These are phyloP conservation scores for Mycena haematopus DNA, from an alignment of 768 basidiomycete species.

Conservation along the genomic window DNA sequence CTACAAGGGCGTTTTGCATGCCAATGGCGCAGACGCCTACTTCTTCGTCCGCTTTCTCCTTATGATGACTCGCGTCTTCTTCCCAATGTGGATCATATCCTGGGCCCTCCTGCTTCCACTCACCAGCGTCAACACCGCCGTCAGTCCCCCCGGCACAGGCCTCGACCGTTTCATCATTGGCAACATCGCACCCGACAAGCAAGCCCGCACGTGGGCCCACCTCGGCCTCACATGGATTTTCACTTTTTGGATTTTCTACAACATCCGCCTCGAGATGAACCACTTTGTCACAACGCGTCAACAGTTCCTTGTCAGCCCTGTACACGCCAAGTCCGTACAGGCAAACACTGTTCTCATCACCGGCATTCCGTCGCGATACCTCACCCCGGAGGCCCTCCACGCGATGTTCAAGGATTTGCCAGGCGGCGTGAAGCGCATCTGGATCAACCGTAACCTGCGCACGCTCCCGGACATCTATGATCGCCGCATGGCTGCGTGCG, in stretches of 20 bases:
- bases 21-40: conserved; percentile 91
- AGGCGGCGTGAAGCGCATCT: conserved; percentile 89
- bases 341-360: conserved; percentile 92
- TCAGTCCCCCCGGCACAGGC: conserved; percentile 50
- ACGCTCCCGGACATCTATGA: conserved; percentile 86
- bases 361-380: conserved; percentile 81
- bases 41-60: conserved; percentile 90
- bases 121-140: conserved; percentile 59
- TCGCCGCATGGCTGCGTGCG: conserved; percentile 71
- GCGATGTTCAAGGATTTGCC: conserved; percentile 84
- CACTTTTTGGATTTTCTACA: conserved; percentile 88
- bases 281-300: conserved; percentile 85
- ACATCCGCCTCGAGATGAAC: conserved; percentile 79
- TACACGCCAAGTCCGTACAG: conserved; percentile 79
- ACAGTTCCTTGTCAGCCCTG: conserved; percentile 75
- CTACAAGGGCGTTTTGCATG: conserved; percentile 62
- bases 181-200: conserved; percentile 62
- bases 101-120: conserved; percentile 88
- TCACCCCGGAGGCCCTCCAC: conserved; percentile 70
- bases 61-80: conserved; percentile 80
- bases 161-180: conserved; percentile 83
- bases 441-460: conserved; percentile 91
- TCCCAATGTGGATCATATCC: conserved; percentile 92
- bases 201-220: conserved; percentile 77
- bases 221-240: conserved; percentile 77